These are phyloP conservation scores for Leishmania martiniquensis DNA, from an alignment of 208 protist species.

Conservation along the genomic window DNA sequence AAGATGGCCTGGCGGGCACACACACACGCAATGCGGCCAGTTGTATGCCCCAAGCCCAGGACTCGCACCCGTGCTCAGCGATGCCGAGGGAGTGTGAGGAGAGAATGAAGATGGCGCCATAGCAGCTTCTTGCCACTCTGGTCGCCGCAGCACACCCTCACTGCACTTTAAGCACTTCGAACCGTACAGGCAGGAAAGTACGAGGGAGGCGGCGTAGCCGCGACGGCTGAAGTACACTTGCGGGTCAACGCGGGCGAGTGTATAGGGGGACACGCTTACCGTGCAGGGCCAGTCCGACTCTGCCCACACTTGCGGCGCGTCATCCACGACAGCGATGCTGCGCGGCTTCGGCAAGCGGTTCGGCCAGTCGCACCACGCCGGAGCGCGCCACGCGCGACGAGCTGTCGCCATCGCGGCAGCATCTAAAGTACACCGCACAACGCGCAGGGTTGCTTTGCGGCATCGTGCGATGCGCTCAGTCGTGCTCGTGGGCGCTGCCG, in stretches of 20 bases:
- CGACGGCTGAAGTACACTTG: conserved; percentile 47
- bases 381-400: conserved; percentile 26
- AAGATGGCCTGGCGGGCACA: conserved; percentile 33
- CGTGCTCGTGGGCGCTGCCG: neutral
- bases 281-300: conserved; percentile 69
- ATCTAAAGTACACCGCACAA: conserved; percentile 18
- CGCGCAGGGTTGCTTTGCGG: conserved; percentile 10
- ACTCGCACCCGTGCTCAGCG: neutral
- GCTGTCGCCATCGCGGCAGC: conserved; percentile 5
- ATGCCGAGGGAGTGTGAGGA: neutral
- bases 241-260: conserved; percentile 65
- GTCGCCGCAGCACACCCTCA: neutral
- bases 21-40: conserved; percentile 46
- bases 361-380: conserved; percentile 26
- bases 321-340: conserved; percentile 76
- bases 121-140: neutral
- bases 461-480: conserved; percentile 24
- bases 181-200: conserved; percentile 58
- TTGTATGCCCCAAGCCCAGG: neutral
- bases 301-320: conserved; percentile 74
- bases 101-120: neutral
- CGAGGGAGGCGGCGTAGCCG: conserved; percentile 44
- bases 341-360: conserved; percentile 36
- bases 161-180: conserved; percentile 51
- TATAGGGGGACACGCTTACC: conserved; percentile 72